These are phyloP conservation scores for Mycena crocata DNA, from an alignment of 768 basidiomycete genomes.

Conservation along the genomic window DNA sequence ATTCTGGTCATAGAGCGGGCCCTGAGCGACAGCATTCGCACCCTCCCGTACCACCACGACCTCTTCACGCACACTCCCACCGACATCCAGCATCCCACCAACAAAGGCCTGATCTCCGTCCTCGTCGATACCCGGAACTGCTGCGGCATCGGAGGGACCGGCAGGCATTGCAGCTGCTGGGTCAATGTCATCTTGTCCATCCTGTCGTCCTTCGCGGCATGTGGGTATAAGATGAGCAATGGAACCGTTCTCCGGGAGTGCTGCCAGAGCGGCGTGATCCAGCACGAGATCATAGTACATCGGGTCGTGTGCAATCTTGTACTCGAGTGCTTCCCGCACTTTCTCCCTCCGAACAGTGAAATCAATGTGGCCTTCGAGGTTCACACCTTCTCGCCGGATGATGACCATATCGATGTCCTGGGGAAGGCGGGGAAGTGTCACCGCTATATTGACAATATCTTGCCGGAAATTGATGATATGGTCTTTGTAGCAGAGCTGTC, in stretches of 20 bases:
- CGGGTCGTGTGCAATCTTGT: slow-evolving; percentile 29
- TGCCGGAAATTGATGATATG: slow-evolving; percentile 27
- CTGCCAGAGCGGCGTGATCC: slow-evolving; percentile 1
- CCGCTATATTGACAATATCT: slow-evolving; percentile 17
- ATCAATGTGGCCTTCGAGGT: slow-evolving; percentile 7
- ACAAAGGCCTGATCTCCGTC: not conserved
- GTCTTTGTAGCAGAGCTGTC: slow-evolving; percentile 28
- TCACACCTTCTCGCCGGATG: slow-evolving; percentile 13
- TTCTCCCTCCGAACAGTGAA: slow-evolving; percentile 15
- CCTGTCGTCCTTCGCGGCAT: slow-evolving; percentile 13
- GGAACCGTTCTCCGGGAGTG: slow-evolving; percentile 24
- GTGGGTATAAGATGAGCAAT: slow-evolving; percentile 23
- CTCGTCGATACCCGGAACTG: not conserved
- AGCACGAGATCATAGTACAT: slow-evolving; percentile 12
- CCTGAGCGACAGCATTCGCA: not conserved
- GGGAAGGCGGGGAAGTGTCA: slow-evolving; percentile 20
- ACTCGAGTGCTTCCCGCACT: slow-evolving; percentile 15
- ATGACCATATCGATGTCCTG: slow-evolving; percentile 27
- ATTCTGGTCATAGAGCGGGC: slow-evolving; percentile 10
- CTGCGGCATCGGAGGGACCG: slow-evolving; percentile 18
- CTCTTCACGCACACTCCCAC: not conserved
- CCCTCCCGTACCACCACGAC: not conserved
- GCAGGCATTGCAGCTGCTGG: slow-evolving; percentile 4
- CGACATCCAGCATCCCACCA: slow-evolving; percentile 20
- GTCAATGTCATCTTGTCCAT: not conserved